phyloP scores from a whole-genome alignment of 2,329 filamentous ascomycete genomes.

The Claviceps paspali region DNA sequence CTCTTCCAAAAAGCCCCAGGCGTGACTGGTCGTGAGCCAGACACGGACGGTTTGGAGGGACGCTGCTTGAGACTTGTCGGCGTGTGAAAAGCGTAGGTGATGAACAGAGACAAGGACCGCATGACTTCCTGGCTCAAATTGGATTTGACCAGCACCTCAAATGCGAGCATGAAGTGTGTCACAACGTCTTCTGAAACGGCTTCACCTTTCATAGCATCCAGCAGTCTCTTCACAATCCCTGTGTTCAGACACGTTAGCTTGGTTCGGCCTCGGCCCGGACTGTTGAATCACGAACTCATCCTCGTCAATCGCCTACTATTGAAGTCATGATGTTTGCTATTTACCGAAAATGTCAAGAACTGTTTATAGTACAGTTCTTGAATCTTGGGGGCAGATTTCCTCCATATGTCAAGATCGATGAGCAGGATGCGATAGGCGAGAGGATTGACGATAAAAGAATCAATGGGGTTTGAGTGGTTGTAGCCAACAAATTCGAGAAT shows the following conservation, averaged over 20 bases:
- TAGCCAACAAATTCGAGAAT: conserved; percentile 84
- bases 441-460: conserved; percentile 91
- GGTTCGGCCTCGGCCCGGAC: background rate
- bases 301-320: conserved; percentile 74
- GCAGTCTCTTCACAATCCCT: conserved; percentile 80
- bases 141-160: conserved; percentile 64
- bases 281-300: conserved; percentile 54
- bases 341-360: conserved; percentile 74
- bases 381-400: conserved; percentile 57
- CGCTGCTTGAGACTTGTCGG: conserved; percentile 32
- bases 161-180: conserved; percentile 60
- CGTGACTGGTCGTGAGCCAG: conserved; percentile 24
- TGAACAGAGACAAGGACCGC: conserved; percentile 74
- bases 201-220: conserved; percentile 84
- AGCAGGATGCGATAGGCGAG: conserved; percentile 84
- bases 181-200: conserved; percentile 57
- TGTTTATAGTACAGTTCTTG: conserved; percentile 89
- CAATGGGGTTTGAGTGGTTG: conserved; percentile 59
- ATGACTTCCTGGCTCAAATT: conserved; percentile 75
- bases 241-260: conserved; percentile 8
- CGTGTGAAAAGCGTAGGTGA: conserved; percentile 77
- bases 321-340: conserved; percentile 83
- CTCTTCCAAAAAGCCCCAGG: conserved; percentile 23
- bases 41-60: conserved; percentile 31
- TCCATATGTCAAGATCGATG: conserved; percentile 89